A percentile compares a stretch with the other conserved stretches of the same genome.
Conservation (phyloP, 768 basidiomycete genomes). For the Lactarius indigo region DNA sequence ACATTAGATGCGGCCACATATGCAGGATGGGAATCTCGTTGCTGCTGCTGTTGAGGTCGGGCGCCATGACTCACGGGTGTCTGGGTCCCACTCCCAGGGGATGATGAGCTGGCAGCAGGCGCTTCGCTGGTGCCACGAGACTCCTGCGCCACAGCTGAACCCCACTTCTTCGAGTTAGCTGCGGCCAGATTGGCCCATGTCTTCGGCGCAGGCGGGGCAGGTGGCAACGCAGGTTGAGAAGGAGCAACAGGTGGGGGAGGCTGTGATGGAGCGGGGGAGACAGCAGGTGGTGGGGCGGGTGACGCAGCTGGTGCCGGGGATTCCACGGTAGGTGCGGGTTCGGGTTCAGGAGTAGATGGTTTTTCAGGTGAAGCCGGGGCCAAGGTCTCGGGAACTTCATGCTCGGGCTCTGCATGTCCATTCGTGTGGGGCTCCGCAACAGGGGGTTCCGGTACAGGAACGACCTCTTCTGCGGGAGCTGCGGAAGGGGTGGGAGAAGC, state of each 20-base stretch:
- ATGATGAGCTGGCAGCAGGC: slow-evolving; percentile 40
- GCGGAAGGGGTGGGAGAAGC: slow-evolving; percentile 43
- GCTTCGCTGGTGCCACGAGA: slow-evolving; percentile 74
- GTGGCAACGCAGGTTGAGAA: slow-evolving; percentile 38
- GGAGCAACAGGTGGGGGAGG: slow-evolving; percentile 30
- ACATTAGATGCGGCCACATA: slow-evolving; percentile 57
- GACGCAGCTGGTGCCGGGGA: slow-evolving; percentile 32
- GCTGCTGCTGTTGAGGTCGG: slow-evolving; percentile 36
- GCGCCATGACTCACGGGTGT: slow-evolving; percentile 34
- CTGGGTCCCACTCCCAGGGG: slow-evolving; percentile 40
- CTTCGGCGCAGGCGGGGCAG: slow-evolving; percentile 55
- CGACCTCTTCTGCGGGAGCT: slow-evolving; percentile 33
- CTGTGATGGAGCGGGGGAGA: slow-evolving; percentile 31
- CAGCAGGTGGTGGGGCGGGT: slow-evolving; percentile 27
- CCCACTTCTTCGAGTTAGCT: slow-evolving; percentile 79
- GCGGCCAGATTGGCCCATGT: slow-evolving; percentile 94
- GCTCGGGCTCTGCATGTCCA: slow-evolving; percentile 36
- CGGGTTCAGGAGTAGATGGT: slow-evolving; percentile 33
- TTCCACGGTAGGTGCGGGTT: slow-evolving; percentile 30
- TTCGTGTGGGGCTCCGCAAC: slow-evolving; percentile 32
- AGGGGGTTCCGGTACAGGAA: slow-evolving; percentile 33
- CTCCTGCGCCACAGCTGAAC: slow-evolving; percentile 72
- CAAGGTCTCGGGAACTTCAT: slow-evolving; percentile 33
- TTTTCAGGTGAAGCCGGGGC: slow-evolving; percentile 33
- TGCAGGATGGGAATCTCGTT: slow-evolving; percentile 44